Evolutionary conservation across 148 eudicot species (phyloP).

Genomic region (Rhododendron williamsianum): DNA sequence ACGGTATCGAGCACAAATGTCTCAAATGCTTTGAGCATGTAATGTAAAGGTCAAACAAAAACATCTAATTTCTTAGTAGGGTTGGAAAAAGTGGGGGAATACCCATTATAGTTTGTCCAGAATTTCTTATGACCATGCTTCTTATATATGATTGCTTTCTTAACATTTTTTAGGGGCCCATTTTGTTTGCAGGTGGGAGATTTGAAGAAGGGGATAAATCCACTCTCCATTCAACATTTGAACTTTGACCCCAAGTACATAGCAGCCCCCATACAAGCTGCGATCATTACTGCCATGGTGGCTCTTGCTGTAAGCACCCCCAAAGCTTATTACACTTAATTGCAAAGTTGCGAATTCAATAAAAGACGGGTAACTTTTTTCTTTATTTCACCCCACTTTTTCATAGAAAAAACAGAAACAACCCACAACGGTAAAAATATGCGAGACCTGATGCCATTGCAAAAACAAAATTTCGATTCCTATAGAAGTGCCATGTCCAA

Average conservation of each 20-base stretch:
- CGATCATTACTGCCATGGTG: conserved; percentile 58
- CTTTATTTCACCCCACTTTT: no score
- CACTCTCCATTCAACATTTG: conserved; percentile 39
- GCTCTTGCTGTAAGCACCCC: conserved; percentile 71
- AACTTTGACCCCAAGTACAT: conserved; percentile 57
- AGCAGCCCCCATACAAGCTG: conserved; percentile 59
- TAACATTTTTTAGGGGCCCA: background rate
- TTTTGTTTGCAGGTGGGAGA: conserved; percentile 54
- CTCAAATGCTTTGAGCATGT: background rate
- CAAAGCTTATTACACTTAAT: no score
- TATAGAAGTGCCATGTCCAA: background rate
- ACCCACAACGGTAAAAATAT: no score
- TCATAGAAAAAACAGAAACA: no score
- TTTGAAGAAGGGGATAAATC: conserved; percentile 75
- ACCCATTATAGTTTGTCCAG: background rate
- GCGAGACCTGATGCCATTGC: no score
- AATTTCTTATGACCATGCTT: background rate
- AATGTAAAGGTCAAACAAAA: background rate
- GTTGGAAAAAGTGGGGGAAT: background rate
- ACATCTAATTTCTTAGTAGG: background rate
- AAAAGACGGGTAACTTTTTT: no score
- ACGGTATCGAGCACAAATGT: background rate
- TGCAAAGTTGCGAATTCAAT: no score
- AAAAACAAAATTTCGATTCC: no score
- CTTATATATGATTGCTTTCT: background rate